Conservation (phyloP, 208 protist species). For the Leishmania gerbilli region DNA sequence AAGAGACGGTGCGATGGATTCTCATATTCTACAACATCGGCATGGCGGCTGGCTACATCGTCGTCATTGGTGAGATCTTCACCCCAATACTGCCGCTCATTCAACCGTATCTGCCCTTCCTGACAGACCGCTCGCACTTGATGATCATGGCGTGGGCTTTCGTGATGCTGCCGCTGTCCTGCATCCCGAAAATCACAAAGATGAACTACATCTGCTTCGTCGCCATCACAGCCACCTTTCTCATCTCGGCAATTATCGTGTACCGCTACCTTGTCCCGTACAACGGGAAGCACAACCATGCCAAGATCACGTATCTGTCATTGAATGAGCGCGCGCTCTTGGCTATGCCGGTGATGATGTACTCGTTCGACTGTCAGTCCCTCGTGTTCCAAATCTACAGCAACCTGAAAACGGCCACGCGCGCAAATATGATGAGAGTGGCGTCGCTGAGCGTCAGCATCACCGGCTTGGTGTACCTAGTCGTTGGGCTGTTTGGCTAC, state of each 20-base stretch:
- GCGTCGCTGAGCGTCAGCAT: constrained; percentile 48
- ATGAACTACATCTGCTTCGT: constrained; percentile 62
- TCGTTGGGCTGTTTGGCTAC: constrained; percentile 78
- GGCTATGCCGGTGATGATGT: constrained; percentile 79
- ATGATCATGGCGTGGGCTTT: constrained; percentile 63
- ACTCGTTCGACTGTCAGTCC: constrained; percentile 85
- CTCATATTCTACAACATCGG: constrained; percentile 73
- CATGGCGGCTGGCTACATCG: constrained; percentile 75
- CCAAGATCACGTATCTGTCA: constrained; percentile 32
- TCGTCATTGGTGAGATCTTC: constrained; percentile 77
- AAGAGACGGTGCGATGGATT: constrained; percentile 71
- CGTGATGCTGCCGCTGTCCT: constrained; percentile 71
- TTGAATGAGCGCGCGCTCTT: constrained; percentile 42
- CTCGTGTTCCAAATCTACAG: constrained; percentile 81
- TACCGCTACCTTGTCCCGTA: constrained; percentile 65
- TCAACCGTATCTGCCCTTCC: constrained; percentile 47
- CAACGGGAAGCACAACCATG: constrained; percentile 14
- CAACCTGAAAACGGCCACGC: constrained; percentile 50
- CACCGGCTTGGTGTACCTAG: constrained; percentile 49
- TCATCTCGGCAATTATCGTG: constrained; percentile 67
- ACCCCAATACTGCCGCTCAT: constrained; percentile 55
- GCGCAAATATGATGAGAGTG: constrained; percentile 60
- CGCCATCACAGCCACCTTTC: constrained; percentile 61
- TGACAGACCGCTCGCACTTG: constrained; percentile 40
- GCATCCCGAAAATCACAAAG: constrained; percentile 54